Evolutionary conservation across 1,284 basidiomycete genomes (phyloP).

Genomic region (Papiliotrema fonsecae): DNA sequence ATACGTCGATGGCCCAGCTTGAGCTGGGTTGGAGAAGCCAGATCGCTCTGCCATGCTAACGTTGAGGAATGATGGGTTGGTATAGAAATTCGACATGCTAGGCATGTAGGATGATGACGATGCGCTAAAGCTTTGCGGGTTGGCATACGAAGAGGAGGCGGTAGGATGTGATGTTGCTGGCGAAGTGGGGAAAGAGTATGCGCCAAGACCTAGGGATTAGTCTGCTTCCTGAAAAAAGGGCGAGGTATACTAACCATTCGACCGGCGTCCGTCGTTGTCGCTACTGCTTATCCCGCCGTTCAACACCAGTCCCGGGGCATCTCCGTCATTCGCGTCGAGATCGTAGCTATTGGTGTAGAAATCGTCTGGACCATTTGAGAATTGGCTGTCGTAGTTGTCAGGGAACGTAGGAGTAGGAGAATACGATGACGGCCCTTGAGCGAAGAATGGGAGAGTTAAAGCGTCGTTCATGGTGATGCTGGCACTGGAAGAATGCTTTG

Average conservation of each 20-base stretch:
- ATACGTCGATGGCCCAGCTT: conserved; percentile 4
- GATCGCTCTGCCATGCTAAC: neutral
- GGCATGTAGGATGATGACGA: conserved; percentile 1
- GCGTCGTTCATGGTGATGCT: conserved; percentile 3
- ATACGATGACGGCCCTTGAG: conserved; percentile 1
- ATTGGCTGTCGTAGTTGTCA: neutral
- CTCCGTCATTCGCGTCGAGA: conserved; percentile 8
- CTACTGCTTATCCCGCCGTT: neutral
- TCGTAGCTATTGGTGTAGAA: conserved; percentile 1
- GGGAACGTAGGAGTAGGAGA: conserved; percentile 3
- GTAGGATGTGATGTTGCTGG: conserved; percentile 2
- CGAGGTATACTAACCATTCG: neutral
- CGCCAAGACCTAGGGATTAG: neutral
- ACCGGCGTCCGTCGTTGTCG: neutral
- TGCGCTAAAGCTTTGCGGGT: neutral
- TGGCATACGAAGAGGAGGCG: neutral
- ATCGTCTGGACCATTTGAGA: neutral
- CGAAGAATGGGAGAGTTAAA: conserved; percentile 4
- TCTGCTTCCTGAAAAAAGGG: neutral
- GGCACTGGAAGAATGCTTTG: neutral
- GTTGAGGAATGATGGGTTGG: conserved; percentile 1
- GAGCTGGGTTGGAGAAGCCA: neutral
- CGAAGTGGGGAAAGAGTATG: conserved; percentile 6
- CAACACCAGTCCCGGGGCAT: conserved; percentile 1
- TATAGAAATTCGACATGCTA: conserved; percentile 1